Conservation (phyloP, 306 rosid genomes). For the Leucaena leucocephala region DNA sequence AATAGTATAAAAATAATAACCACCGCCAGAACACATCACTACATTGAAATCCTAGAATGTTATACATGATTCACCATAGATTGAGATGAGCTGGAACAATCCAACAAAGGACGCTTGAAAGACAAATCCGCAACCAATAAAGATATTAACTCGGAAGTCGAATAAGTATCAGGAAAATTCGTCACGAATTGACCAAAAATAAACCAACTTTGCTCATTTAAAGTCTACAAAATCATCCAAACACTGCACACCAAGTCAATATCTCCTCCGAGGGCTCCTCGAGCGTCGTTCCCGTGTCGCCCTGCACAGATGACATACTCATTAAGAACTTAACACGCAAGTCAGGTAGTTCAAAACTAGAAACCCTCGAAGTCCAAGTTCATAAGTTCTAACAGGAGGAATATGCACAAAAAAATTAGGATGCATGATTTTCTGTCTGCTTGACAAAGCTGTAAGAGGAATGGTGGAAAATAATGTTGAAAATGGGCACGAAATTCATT, state of each 20-base stretch:
- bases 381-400: neutral
- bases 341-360: neutral
- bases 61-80: slow-evolving; percentile 31
- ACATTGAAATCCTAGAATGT: slow-evolving; percentile 18
- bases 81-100: slow-evolving; percentile 33
- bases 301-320: slow-evolving; percentile 49
- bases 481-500: neutral
- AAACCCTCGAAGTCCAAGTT: neutral
- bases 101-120: slow-evolving; percentile 33
- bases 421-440: slow-evolving; percentile 1
- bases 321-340: slow-evolving; percentile 1
- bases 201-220: slow-evolving; percentile 33
- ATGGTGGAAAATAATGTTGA: neutral
- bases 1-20: neutral
- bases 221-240: slow-evolving; percentile 37
- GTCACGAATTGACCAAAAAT: slow-evolving; percentile 21
- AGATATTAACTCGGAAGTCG: slow-evolving; percentile 32
- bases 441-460: neutral
- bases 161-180: slow-evolving; percentile 39
- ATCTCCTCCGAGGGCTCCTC: slow-evolving; percentile 95
- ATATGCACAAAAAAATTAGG: neutral
- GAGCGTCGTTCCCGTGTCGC: slow-evolving; percentile 84
- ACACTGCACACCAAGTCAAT: slow-evolving; percentile 45
- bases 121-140: slow-evolving; percentile 27
- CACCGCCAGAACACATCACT: slow-evolving; percentile 20